These are phyloP conservation scores for Parachaetomium inaequale DNA, from an alignment of 495 filamentous ascomycete species.

Conservation along the genomic window DNA sequence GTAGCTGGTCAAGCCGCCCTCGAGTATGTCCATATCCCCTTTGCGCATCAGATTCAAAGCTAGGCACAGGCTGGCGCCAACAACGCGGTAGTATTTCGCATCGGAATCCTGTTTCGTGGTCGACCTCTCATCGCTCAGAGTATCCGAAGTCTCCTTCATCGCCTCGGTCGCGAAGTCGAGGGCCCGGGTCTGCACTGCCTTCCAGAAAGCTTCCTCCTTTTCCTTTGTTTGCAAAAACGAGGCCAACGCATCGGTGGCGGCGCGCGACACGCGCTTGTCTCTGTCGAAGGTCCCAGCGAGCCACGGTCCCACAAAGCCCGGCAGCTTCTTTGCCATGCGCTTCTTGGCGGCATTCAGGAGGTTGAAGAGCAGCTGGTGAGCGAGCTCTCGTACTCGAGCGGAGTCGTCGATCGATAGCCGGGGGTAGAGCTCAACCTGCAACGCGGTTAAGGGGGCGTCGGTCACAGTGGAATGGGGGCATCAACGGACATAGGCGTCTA, in stretches of 20 bases:
- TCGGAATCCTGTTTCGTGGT: constrained; percentile 79
- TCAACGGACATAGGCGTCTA: constrained; percentile 81
- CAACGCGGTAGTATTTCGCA: constrained; percentile 77
- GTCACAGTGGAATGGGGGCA: neutral
- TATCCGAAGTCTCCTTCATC: constrained; percentile 70
- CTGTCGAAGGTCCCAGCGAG: constrained; percentile 81
- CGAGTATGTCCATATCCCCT: constrained; percentile 51
- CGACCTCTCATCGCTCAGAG: constrained; percentile 82
- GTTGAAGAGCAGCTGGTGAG: constrained; percentile 70
- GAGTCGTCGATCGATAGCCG: constrained; percentile 83
- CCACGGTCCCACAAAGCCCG: constrained; percentile 79
- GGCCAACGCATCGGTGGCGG: constrained; percentile 69
- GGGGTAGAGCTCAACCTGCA: constrained; percentile 78
- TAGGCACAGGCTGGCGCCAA: constrained; percentile 60
- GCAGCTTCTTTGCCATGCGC: constrained; percentile 71
- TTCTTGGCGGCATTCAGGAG: constrained; percentile 71
- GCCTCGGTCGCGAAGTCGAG: constrained; percentile 77
- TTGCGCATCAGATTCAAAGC: constrained; percentile 52
- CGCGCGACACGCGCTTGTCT: constrained; percentile 66
- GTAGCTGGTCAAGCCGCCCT: constrained; percentile 50
- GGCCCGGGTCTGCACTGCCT: constrained; percentile 67
- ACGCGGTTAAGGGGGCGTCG: constrained; percentile 13
- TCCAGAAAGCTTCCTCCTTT: constrained; percentile 72
- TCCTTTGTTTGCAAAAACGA: constrained; percentile 73
- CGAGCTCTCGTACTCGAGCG: constrained; percentile 78